phyloP scores from a whole-genome alignment of 768 basidiomycete species.

The Sarcomyxa edulis region DNA sequence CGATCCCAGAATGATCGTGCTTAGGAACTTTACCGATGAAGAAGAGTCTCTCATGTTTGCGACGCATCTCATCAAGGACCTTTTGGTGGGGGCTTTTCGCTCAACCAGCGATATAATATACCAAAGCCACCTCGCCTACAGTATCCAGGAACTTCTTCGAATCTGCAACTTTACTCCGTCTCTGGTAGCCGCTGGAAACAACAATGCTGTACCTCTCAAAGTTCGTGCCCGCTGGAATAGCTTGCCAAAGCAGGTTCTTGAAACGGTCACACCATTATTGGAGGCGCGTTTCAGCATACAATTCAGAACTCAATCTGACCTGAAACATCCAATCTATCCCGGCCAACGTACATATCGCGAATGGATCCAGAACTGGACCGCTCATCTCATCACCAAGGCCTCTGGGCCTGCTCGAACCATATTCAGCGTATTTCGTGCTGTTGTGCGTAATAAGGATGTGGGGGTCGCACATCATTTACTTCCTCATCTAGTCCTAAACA shows the following conservation, averaged over 20 bases:
- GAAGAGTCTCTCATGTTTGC: conserved; percentile 76
- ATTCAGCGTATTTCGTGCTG: conserved; percentile 74
- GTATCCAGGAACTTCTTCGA: conserved; percentile 84
- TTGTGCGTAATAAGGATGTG: conserved; percentile 84
- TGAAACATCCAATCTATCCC: conserved; percentile 75
- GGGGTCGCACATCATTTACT: conserved; percentile 89
- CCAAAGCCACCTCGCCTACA: conserved; percentile 83
- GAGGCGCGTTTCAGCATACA: conserved; percentile 58
- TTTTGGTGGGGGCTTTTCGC: conserved; percentile 86
- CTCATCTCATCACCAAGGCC: conserved; percentile 67
- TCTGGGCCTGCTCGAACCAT: conserved; percentile 61
- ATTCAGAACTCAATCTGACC: conserved; percentile 30
- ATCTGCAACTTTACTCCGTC: conserved; percentile 83
- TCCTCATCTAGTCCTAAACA: conserved; percentile 86
- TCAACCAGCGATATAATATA: conserved; percentile 93
- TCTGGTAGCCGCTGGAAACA: conserved; percentile 50
- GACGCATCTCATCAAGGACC: conserved; percentile 76
- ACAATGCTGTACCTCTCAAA: conserved; percentile 48
- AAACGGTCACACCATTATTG: conserved; percentile 82
- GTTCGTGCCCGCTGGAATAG: conserved; percentile 73
- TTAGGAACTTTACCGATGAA: conserved; percentile 77
- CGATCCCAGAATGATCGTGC: conserved; percentile 65
- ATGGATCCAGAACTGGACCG: conserved; percentile 92
- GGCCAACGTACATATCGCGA: conserved; percentile 81
- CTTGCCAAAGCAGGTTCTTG: conserved; percentile 78